A percentile compares a stretch with the other conserved stretches of the same genome.
Conservation (phyloP, 129 eudicot genomes). For the Tagetes erecta region DNA sequence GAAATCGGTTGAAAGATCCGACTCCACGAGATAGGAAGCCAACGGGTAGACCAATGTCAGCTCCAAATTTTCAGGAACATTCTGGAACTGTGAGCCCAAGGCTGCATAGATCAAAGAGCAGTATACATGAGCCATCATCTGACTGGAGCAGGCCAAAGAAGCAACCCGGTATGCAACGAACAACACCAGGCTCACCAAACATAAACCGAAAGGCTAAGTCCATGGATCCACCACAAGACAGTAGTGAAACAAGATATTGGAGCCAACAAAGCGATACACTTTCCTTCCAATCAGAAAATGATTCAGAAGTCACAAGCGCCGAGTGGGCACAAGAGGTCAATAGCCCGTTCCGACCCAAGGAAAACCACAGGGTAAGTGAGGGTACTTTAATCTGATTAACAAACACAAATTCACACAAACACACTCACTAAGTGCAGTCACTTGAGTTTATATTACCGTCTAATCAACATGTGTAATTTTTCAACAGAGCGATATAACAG, state of each 20-base stretch:
- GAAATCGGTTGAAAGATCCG: slow-evolving; percentile 26
- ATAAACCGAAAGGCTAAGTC: slow-evolving; percentile 41
- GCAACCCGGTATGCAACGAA: slow-evolving; percentile 35
- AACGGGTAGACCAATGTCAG: slow-evolving; percentile 32
- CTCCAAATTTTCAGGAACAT: slow-evolving; percentile 37
- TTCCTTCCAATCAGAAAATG: slow-evolving; percentile 63
- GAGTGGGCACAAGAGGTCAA: slow-evolving; percentile 42
- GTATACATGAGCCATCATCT: slow-evolving; percentile 33
- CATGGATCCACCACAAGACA: slow-evolving; percentile 31
- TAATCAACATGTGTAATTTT: slow-evolving; percentile 28
- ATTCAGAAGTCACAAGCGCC: slow-evolving; percentile 50
- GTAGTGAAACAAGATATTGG: slow-evolving; percentile 41
- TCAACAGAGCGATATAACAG: slow-evolving; percentile 38
- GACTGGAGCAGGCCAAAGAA: slow-evolving; percentile 41
- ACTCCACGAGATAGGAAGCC: slow-evolving; percentile 38
- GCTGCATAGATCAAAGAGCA: slow-evolving; percentile 43
- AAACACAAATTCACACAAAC: not conserved
- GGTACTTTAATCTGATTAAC: not conserved
- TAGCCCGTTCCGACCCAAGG: slow-evolving; percentile 37
- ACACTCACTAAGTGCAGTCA: slow-evolving; percentile 17
- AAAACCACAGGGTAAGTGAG: slow-evolving; percentile 39
- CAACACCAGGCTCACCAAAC: slow-evolving; percentile 30
- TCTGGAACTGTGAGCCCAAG: slow-evolving; percentile 49
- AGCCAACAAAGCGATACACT: slow-evolving; percentile 56
- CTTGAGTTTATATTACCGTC: slow-evolving; percentile 1